phyloP scores from a whole-genome alignment of 2,329 filamentous ascomycete genomes.

The Drechslerella stenobrocha region DNA sequence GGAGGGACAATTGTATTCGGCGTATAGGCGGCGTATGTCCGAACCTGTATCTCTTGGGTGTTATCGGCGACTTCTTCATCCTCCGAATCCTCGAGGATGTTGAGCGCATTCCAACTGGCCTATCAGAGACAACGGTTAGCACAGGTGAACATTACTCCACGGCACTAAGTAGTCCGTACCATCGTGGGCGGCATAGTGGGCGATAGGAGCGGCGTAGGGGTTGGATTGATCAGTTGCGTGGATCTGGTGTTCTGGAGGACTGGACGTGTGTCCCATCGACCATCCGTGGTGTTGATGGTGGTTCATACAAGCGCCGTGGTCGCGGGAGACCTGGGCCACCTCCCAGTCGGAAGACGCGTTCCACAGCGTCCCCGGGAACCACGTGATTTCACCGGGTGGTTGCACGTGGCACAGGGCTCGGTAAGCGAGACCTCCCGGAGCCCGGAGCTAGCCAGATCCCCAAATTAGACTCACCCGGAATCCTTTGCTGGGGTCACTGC shows the following conservation, averaged over 20 bases:
- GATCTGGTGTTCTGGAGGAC: background rate
- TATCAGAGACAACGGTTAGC: slow-evolving; percentile 16
- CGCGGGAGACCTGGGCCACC: background rate
- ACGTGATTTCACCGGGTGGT: background rate
- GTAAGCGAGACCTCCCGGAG: background rate
- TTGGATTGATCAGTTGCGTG: background rate
- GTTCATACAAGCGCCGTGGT: background rate
- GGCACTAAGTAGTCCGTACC: slow-evolving; percentile 13
- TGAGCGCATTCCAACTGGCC: slow-evolving; percentile 79
- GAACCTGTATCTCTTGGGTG: slow-evolving; percentile 83
- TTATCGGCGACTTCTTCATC: slow-evolving; percentile 90
- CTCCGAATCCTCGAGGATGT: slow-evolving; percentile 89
- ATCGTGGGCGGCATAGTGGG: slow-evolving; percentile 1
- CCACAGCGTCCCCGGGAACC: background rate
- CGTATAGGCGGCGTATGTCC: background rate
- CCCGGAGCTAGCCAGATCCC: background rate
- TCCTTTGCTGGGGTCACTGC: background rate
- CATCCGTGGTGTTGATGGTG: background rate
- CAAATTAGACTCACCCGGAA: background rate
- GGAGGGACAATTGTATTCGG: background rate
- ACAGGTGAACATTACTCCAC: background rate
- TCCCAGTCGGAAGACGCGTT: slow-evolving; percentile 19
- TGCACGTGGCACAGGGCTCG: background rate
- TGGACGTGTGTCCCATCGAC: background rate
- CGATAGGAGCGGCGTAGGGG: background rate